A percentile compares a stretch with the other conserved stretches of the same genome.
Conservation (phyloP, 805 yeast species). For the Kodamaea hsintzibuensis region DNA sequence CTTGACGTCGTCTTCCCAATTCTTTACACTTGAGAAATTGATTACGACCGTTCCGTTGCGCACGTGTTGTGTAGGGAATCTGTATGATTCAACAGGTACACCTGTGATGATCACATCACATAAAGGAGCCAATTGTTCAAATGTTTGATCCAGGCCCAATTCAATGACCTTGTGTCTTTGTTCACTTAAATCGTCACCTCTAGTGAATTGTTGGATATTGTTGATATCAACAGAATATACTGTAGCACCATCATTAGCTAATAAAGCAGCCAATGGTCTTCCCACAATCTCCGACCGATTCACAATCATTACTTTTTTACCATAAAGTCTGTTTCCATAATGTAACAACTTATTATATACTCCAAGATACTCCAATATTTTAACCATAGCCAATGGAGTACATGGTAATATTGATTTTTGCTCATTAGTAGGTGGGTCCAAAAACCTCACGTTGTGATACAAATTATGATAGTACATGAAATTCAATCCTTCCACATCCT, state of each 20-base stretch:
- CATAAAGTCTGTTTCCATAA: slow-evolving; percentile 90
- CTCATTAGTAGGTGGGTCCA: slow-evolving; percentile 67
- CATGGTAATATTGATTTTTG: slow-evolving; percentile 90
- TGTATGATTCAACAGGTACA: slow-evolving; percentile 81
- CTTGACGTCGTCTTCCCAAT: slow-evolving; percentile 82
- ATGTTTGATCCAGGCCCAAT: slow-evolving; percentile 50
- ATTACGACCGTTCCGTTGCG: slow-evolving; percentile 88
- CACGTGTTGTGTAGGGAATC: slow-evolving; percentile 79
- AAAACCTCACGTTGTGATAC: slow-evolving; percentile 87
- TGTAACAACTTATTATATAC: slow-evolving; percentile 80
- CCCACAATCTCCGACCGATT: slow-evolving; percentile 97
- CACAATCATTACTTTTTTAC: slow-evolving; percentile 86
- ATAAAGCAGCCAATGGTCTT: slow-evolving; percentile 90
- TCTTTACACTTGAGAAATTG: slow-evolving; percentile 86
- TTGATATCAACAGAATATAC: slow-evolving; percentile 90
- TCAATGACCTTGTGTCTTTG: slow-evolving; percentile 75
- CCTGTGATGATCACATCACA: slow-evolving; percentile 97
- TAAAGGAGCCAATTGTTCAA: slow-evolving; percentile 64
- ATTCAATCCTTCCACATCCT: slow-evolving; percentile 95
- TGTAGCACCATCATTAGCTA: slow-evolving; percentile 97
- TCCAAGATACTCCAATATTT: slow-evolving; percentile 85
- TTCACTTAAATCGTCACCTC: slow-evolving; percentile 87
- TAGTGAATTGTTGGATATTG: slow-evolving; percentile 85
- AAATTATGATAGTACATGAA: slow-evolving; percentile 89
- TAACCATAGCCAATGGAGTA: slow-evolving; percentile 93